Conservation (phyloP, 441 rosid species). For the Jatropha multifida region DNA sequence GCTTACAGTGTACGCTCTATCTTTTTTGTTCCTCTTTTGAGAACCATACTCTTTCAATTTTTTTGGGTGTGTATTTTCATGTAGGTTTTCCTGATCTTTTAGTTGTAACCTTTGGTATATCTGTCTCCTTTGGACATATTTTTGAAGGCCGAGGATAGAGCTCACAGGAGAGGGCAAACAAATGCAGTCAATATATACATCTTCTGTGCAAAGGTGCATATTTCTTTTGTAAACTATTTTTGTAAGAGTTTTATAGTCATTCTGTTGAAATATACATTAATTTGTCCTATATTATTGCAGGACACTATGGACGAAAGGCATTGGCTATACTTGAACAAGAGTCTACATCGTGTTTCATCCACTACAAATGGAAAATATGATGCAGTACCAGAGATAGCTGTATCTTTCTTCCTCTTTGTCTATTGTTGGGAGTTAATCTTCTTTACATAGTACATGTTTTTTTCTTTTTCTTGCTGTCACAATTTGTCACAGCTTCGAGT, state of each 20-base stretch:
- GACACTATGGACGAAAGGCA: conserved; percentile 77
- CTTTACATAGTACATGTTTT: neutral
- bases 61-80: neutral
- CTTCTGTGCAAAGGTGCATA: conserved; percentile 78
- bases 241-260: neutral
- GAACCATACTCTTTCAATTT: neutral
- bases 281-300: conserved; percentile 37
- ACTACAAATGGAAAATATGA: conserved; percentile 92
- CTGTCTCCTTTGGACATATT: conserved; percentile 23
- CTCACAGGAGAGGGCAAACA: conserved; percentile 90
- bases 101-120: conserved; percentile 7
- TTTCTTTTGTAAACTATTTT: conserved; percentile 20
- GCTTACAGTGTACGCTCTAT: too few relatives aligned
- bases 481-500: neutral
- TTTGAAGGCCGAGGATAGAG: conserved; percentile 94
- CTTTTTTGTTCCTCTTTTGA: too few relatives aligned
- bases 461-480: neutral
- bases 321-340: conserved; percentile 79
- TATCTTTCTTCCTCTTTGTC: conserved; percentile 25
- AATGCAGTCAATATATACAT: conserved; percentile 85
- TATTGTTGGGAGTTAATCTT: neutral
- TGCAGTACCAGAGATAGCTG: conserved; percentile 72
- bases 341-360: conserved; percentile 76
- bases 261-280: conserved; percentile 19
- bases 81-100: neutral